Evolutionary conservation across 805 yeast genomes (phyloP), one percentile per base, ranked within the genome.

Genomic region (Kodamaea sagamina): DNA sequence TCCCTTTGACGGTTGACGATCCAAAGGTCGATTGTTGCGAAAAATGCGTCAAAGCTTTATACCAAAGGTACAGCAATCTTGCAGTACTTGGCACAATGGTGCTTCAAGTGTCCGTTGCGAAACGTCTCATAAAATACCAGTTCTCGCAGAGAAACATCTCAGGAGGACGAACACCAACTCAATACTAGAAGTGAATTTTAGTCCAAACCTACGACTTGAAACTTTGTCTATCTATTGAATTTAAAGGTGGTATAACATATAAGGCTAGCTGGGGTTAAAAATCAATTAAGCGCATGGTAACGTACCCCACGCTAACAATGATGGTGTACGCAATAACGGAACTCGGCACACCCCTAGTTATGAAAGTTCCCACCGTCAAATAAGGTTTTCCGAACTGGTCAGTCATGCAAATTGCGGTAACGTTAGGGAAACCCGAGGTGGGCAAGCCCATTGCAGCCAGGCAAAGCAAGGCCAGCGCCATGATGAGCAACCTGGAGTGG

Each of bases 391-490:
- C 74, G 32, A 68, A 57, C 51, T 68, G 71, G 48, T 69, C 74
- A 1, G 68, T 61, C 72, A 68, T 65, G 41, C 70, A 61, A 36
- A 69, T 66, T 9, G 74, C 74, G 5, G 74, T 69, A 19, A 69
- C 74, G 35, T 69, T 69, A 18, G 74, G 74, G 57, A 69, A 69
- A 1, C 74, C 74, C 2, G 72, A 66, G 0, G 74, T 68, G 6
- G 74, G 74, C 51, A 69, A 65, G 18, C 71, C 74, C 74, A 69
- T 69, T 19, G 74, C 74, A n/a, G 65, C 71, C 3, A 73, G 67
- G 27, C 71, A 66, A 39, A 68, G 51, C 46, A 69, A 61, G 3
- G 72, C 71, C 42, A 67, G 61, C 40, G 68, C 72, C 72, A 69
- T 68, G 42, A 69, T 58, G 52, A 69, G 61, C 37, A 69, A 56